Percentiles rank a stretch among this genome's conserved stretches.
Evolutionary conservation across 2,329 filamentous ascomycete species (phyloP).

Genomic region (Fusarium coicis): DNA sequence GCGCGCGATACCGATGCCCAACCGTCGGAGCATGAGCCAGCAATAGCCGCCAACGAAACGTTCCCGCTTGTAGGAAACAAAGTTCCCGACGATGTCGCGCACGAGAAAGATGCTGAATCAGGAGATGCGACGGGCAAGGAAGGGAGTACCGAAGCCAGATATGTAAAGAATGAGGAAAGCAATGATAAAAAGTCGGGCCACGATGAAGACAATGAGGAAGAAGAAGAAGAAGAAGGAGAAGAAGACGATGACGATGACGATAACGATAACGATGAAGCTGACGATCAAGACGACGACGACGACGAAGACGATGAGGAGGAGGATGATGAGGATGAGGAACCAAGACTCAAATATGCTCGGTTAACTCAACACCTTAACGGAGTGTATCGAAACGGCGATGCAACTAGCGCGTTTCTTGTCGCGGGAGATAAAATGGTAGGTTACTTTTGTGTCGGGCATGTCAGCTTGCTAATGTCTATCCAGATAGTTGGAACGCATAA

Average conservation of each 20-base stretch:
- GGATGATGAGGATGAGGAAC: conserved; percentile 83
- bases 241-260: too few species aligned
- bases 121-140: conserved; percentile 36
- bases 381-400: conserved; percentile 94
- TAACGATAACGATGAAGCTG: conserved; percentile 39
- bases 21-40: conserved; percentile 29
- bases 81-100: conserved; percentile 35
- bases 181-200: conserved; percentile 37
- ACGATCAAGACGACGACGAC: conserved; percentile 37
- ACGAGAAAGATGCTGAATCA: conserved; percentile 53
- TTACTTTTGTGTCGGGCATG: neutral
- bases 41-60: conserved; percentile 22
- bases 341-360: conserved; percentile 90
- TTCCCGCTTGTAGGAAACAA: conserved; percentile 8
- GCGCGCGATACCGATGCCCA: conserved; percentile 31
- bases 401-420: conserved; percentile 89
- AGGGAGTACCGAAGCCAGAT: conserved; percentile 1
- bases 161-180: conserved; percentile 13
- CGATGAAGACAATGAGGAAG: conserved; percentile 23
- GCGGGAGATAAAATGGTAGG: conserved; percentile 96
- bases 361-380: conserved; percentile 82
- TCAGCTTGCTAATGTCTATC: conserved; percentile 37
- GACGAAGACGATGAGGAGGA: conserved; percentile 63
- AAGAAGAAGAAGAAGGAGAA: conserved; percentile 34
- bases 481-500: conserved; percentile 95